These are phyloP conservation scores for Juglanconis juglandina DNA, from an alignment of 2,329 filamentous ascomycete species.

Conservation along the genomic window DNA sequence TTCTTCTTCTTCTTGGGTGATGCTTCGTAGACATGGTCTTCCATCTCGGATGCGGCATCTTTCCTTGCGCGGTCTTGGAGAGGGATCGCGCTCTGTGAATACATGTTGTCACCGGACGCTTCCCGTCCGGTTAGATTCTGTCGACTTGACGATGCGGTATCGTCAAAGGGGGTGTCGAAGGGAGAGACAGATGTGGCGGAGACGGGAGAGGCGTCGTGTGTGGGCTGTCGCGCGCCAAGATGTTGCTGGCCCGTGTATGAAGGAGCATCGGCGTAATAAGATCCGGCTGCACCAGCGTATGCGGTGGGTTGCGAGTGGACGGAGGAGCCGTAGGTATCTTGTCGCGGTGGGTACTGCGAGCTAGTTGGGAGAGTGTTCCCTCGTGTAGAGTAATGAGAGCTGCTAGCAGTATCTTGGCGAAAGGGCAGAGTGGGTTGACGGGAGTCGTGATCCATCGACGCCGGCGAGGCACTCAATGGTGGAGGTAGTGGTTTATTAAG, in stretches of 20 bases:
- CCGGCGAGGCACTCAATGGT: slow-evolving; percentile 15
- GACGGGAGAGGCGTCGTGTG: slow-evolving; percentile 17
- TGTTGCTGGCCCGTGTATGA: slow-evolving; percentile 33
- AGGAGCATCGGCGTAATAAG: slow-evolving; percentile 30
- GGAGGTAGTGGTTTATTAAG: slow-evolving; percentile 18
- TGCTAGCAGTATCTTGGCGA: slow-evolving; percentile 9
- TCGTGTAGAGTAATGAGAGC: slow-evolving; percentile 31
- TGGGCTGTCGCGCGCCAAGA: slow-evolving; percentile 26
- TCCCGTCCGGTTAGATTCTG: slow-evolving; percentile 49
- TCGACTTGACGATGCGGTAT: slow-evolving; percentile 38
- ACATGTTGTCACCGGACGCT: slow-evolving; percentile 37
- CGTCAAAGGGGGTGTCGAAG: slow-evolving; percentile 66
- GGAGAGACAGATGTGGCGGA: slow-evolving; percentile 43
- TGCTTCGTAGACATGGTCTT: slow-evolving; percentile 62
- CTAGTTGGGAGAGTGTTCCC: slow-evolving; percentile 31
- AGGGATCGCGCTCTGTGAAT: slow-evolving; percentile 49
- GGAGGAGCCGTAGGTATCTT: slow-evolving; percentile 11
- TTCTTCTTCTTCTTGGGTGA: slow-evolving; percentile 35
- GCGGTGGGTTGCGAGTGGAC: slow-evolving; percentile 7
- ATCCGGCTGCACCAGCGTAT: slow-evolving; percentile 34
- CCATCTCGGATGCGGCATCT: slow-evolving; percentile 27
- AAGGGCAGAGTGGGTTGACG: slow-evolving; percentile 13
- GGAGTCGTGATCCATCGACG: slow-evolving; percentile 13
- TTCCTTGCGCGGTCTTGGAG: slow-evolving; percentile 49
- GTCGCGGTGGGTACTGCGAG: slow-evolving; percentile 9